Evolutionary conservation across 2,329 filamentous ascomycete genomes (phyloP), one percentile per base, ranked within the genome.

Genomic region (Akanthomyces dipterigenus): DNA sequence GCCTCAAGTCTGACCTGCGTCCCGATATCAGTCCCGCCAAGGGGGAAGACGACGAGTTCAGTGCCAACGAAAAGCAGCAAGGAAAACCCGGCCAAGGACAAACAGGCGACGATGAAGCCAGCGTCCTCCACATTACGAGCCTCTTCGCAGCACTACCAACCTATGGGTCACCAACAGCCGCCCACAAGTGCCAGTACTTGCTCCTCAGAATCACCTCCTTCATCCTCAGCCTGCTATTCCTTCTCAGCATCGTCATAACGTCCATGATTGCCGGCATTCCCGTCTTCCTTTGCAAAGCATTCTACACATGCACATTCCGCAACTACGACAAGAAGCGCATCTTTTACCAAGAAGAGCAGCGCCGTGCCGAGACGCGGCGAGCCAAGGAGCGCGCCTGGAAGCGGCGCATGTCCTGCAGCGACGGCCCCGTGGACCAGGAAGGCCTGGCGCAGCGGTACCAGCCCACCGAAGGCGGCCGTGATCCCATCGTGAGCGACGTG

Each of bases 391-490:
- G 74, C 51, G 78, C 77, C n/a, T 96, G 92, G 91, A 78, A 75
- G 68, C 78, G 71, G 49, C 73, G 71, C 63, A 66, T 68, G 18
- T 75, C 77, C 24, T 67, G 42, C 16, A 34, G 67, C 18, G 65
- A 72, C 8, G 71, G 73, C 4, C 72, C 78, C 5, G 28, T 60
- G 26, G 79, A 81, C 38, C 75, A 70, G 65, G 78, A 72, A 69
- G 78, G 65, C 70, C 76, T 56, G 9, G 72, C 75, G 12, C 80
- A 84, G 9, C 82, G 85, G n/a, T 96, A 84, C 66, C 74, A 85
- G 1, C 90, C 91, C 0, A 85, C 88, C 2, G 91, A 95, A 74
- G 91, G 91, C 18, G 92, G 92, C 0, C 84, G 82, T 7, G 93
- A 97, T 72, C 87, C 84, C 3, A 77, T 97, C 8, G 75, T 90